Conservation (phyloP, 2,329 filamentous ascomycete species). For the Diplodia mutila region DNA sequence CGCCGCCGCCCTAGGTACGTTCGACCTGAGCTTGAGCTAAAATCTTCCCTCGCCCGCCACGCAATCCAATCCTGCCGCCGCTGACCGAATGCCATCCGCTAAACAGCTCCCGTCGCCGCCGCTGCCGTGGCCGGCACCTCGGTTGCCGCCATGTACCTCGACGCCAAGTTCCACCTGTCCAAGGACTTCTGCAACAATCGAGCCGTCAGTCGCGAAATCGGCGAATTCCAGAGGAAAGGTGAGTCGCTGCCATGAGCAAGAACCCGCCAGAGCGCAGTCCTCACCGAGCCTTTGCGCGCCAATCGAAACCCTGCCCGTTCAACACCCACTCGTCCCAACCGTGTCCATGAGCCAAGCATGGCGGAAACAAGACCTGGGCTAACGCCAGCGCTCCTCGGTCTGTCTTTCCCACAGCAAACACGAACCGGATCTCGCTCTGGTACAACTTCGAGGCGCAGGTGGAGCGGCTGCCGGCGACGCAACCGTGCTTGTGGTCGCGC, state of each 20-base stretch:
- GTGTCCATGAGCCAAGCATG: background rate
- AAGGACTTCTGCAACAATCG: constrained; percentile 54
- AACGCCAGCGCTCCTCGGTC: background rate
- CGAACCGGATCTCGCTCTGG: constrained; percentile 63
- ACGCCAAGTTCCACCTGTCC: constrained; percentile 69
- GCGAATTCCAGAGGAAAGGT: constrained; percentile 18
- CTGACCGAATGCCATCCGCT: background rate
- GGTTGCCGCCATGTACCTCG: constrained; percentile 62
- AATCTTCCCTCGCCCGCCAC: background rate
- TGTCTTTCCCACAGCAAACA: background rate
- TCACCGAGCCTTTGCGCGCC: constrained; percentile 31
- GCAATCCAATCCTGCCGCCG: background rate
- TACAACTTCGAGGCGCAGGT: constrained; percentile 66
- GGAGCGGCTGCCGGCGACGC: constrained; percentile 35
- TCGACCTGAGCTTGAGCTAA: background rate
- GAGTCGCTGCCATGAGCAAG: background rate
- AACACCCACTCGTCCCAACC: background rate
- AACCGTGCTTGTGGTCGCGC: constrained; percentile 52
- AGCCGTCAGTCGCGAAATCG: background rate
- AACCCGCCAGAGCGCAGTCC: constrained; percentile 47
- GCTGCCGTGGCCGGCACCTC: constrained; percentile 34
- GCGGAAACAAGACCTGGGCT: background rate
- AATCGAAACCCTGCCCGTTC: constrained; percentile 14
- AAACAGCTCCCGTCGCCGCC: constrained; percentile 7
- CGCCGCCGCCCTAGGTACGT: constrained; percentile 5